Conservation (phyloP, 2,329 filamentous ascomycete genomes). For the Parasarocladium wereldwijsianum region DNA sequence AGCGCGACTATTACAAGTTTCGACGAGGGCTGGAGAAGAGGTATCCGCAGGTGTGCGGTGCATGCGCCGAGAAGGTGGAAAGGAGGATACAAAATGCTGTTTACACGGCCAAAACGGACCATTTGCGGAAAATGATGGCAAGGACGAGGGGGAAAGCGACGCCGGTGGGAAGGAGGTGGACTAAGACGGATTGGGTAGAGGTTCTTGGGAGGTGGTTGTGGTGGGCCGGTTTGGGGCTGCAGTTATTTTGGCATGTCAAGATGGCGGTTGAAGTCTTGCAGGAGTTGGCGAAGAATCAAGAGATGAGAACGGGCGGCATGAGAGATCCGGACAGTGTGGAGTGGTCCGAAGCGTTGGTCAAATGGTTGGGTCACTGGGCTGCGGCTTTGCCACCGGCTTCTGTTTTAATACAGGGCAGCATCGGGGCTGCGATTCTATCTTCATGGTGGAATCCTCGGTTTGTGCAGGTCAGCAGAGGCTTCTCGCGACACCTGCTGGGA, state of each 20-base stretch:
- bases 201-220: constrained; percentile 29
- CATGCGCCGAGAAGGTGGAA: constrained; percentile 64
- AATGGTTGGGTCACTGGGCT: constrained; percentile 7
- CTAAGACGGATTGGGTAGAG: constrained; percentile 27
- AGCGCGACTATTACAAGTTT: constrained; percentile 55
- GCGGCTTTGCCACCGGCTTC: constrained; percentile 24
- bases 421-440: constrained; percentile 34
- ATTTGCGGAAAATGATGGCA: constrained; percentile 61
- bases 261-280: constrained; percentile 13
- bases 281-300: constrained; percentile 7
- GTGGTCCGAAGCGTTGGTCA: constrained; percentile 5
- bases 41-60: constrained; percentile 78
- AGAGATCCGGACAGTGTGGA: constrained; percentile 17
- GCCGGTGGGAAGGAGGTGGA: constrained; percentile 14
- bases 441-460: constrained; percentile 59
- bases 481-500: constrained; percentile 42
- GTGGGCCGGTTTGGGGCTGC: constrained; percentile 29
- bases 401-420: constrained; percentile 28
- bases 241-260: constrained; percentile 35
- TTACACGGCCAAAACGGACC: constrained; percentile 75
- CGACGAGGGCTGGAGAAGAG: constrained; percentile 59
- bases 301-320: constrained; percentile 17
- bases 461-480: constrained; percentile 43
- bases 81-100: constrained; percentile 53
- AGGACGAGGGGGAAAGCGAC: constrained; percentile 16